Evolutionary conservation across 2,329 filamentous ascomycete species (phyloP).

Genomic region (Diaporthe sp.): DNA sequence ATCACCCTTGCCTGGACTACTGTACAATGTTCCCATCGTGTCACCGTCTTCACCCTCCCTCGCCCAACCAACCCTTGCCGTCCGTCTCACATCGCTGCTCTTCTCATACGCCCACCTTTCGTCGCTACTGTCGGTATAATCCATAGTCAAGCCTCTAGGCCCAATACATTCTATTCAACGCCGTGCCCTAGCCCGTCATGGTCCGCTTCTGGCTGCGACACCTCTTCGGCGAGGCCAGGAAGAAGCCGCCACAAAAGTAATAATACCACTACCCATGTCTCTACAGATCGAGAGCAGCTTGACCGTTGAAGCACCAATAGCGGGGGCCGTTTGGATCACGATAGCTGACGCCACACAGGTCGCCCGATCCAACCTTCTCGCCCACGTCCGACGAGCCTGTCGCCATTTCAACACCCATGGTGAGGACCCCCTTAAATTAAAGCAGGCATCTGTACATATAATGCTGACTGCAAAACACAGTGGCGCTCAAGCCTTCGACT

Average conservation of each 20-base stretch:
- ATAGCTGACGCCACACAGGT: conserved; percentile 9
- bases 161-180: background rate
- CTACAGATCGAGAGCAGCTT: too few relatives aligned
- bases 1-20: conserved; percentile 4
- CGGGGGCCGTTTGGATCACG: background rate
- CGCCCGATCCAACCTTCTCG: conserved; percentile 18
- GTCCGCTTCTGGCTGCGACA: conserved; percentile 26
- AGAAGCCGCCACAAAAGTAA: conserved; percentile 26
- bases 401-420: conserved; percentile 14
- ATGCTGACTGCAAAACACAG: background rate
- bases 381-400: conserved; percentile 27
- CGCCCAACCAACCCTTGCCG: conserved; percentile 11
- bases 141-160: background rate
- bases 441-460: background rate
- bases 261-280: background rate
- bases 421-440: background rate
- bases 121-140: background rate
- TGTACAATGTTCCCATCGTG: conserved; percentile 8
- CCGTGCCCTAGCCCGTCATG: background rate
- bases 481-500: conserved; percentile 30
- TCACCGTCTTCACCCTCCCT: conserved; percentile 12
- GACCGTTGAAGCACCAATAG: background rate
- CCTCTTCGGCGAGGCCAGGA: background rate
- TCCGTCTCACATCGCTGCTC: background rate
- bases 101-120: background rate